A percentile compares a stretch with the other conserved stretches of the same genome.
These are phyloP conservation scores for Fusarium phyllophilum DNA, from an alignment of 2,329 filamentous ascomycete genomes.

Conservation along the genomic window DNA sequence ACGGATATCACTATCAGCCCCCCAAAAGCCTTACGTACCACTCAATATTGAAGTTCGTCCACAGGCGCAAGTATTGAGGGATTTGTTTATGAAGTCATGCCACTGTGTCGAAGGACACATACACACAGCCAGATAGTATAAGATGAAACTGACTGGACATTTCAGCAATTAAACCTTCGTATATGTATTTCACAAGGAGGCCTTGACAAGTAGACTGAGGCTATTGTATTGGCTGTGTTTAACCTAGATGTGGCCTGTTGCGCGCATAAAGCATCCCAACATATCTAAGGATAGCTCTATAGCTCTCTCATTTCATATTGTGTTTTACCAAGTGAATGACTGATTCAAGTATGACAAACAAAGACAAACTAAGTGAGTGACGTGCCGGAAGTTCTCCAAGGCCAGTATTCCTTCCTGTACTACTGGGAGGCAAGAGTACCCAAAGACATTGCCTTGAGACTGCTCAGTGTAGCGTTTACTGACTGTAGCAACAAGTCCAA, in stretches of 20 bases:
- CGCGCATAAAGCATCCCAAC: not conserved
- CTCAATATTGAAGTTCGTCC: not conserved
- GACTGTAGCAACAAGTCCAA: not conserved
- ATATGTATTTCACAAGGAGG: not conserved
- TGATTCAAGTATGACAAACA: not conserved
- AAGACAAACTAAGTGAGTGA: not conserved
- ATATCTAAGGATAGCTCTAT: not conserved
- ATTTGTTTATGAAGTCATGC: too few species aligned
- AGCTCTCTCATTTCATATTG: accelerated
- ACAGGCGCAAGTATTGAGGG: too few species aligned
- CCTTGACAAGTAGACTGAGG: not conserved
- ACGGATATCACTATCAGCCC: not conserved
- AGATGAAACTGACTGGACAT: accelerated
- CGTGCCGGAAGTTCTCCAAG: accelerated
- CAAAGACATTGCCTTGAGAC: not conserved
- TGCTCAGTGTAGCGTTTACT: accelerated
- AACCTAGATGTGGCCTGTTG: not conserved
- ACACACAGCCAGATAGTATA: not conserved
- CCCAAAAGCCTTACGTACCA: not conserved
- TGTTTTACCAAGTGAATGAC: not conserved
- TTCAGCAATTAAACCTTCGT: too few species aligned
- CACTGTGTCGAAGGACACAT: accelerated
- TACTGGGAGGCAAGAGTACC: not conserved
- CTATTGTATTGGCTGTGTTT: not conserved
- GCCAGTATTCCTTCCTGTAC: not conserved